Evolutionary conservation across 441 rosid species (phyloP).

Genomic region (Gossypium davidsonii): DNA sequence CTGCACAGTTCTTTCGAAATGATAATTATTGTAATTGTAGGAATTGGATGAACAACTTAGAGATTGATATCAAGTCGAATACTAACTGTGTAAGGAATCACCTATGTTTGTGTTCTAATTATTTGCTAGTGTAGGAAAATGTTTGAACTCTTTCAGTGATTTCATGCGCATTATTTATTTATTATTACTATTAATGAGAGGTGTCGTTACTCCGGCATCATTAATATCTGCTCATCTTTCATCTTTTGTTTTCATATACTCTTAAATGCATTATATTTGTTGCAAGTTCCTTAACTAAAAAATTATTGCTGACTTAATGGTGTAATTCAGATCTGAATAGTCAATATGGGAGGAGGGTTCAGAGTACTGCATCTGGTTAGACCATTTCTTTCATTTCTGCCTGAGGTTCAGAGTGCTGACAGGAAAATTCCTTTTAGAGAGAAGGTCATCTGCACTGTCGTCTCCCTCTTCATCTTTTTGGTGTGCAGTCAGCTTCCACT

Average conservation of each 20-base stretch:
- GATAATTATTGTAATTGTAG: not conserved
- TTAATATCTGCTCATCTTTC: not conserved
- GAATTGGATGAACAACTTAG: too few relatives aligned
- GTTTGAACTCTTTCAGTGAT: not conserved
- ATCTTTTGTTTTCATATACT: not conserved
- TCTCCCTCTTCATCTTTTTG: slow-evolving; percentile 63
- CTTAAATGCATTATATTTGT: not conserved
- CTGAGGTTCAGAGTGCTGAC: slow-evolving; percentile 45
- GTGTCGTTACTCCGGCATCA: not conserved
- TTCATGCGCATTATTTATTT: not conserved
- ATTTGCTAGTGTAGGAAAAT: not conserved
- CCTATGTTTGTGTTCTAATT: not conserved
- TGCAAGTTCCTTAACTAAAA: not conserved
- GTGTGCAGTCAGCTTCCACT: slow-evolving; percentile 81
- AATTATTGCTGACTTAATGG: not conserved
- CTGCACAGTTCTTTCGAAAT: not conserved
- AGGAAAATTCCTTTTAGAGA: slow-evolving; percentile 61
- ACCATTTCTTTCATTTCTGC: slow-evolving; percentile 47
- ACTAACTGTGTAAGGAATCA: not conserved
- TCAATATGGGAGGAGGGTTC: slow-evolving; percentile 58
- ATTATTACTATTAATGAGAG: not conserved
- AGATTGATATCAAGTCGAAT: not conserved
- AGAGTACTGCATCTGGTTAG: slow-evolving; percentile 62
- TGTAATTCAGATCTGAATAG: slow-evolving; percentile 6
- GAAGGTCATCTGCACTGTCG: slow-evolving; percentile 64